Evolutionary conservation across 305 asterid genomes (phyloP).

Genomic region (Solanum chacoense): DNA sequence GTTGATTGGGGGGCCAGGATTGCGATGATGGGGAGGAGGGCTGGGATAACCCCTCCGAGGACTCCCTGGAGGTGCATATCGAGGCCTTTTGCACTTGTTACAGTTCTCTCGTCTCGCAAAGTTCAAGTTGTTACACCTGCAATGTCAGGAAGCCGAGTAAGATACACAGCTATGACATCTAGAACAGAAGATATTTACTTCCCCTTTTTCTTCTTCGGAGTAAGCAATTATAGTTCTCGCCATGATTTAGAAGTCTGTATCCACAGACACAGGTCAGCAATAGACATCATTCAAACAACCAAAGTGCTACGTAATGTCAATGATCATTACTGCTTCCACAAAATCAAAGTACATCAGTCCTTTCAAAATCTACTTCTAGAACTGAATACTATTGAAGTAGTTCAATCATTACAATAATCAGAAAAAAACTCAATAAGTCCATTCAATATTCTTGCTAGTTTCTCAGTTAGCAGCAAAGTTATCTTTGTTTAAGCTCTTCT

Average conservation of each 20-base stretch:
- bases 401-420: neutral
- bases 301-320: neutral
- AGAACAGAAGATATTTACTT: neutral
- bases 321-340: neutral
- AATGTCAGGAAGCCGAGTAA: slow-evolving; percentile 9
- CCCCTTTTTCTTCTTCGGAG: neutral
- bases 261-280: neutral
- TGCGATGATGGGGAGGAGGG: slow-evolving; percentile 31
- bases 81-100: slow-evolving; percentile 79
- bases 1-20: slow-evolving; percentile 34
- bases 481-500: neutral
- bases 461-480: neutral
- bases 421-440: neutral
- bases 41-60: slow-evolving; percentile 57
- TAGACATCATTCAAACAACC: neutral
- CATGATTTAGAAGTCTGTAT: neutral
- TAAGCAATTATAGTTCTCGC: neutral
- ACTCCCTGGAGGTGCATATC: slow-evolving; percentile 42
- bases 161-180: neutral
- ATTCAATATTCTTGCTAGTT: neutral
- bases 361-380: neutral
- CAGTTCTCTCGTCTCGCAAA: slow-evolving; percentile 84
- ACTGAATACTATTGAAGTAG: neutral
- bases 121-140: slow-evolving; percentile 83
- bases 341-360: neutral